Conservation (phyloP, 2,329 filamentous ascomycete genomes). For the Fusarium coffeatum region DNA sequence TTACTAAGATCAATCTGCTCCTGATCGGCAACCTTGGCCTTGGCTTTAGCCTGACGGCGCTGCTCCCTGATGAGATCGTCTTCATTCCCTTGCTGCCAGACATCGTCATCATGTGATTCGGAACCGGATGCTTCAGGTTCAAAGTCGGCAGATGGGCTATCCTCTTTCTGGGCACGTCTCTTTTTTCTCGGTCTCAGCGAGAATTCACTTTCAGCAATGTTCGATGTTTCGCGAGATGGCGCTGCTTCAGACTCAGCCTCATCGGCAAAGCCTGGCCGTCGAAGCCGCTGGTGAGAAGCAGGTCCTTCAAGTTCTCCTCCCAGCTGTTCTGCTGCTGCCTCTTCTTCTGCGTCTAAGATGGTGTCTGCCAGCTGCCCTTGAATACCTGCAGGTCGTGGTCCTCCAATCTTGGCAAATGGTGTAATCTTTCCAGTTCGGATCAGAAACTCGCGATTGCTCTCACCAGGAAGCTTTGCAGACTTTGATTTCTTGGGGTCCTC, state of each 20-base stretch:
- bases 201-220: conserved; percentile 62
- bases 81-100: conserved; percentile 55
- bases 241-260: conserved; percentile 43
- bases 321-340: conserved; percentile 60
- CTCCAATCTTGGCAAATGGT: conserved; percentile 84
- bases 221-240: conserved; percentile 24
- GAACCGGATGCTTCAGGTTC: conserved; percentile 51
- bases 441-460: conserved; percentile 87
- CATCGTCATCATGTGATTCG: conserved; percentile 50
- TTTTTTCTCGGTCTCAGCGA: conserved; percentile 70
- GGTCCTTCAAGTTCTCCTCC: conserved; percentile 59
- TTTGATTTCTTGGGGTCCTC: conserved; percentile 58
- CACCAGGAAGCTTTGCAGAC: conserved; percentile 76
- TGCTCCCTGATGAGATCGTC: conserved; percentile 54
- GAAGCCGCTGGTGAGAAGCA: conserved; percentile 77
- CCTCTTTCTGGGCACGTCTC: conserved; percentile 54
- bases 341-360: conserved; percentile 84
- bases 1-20: conserved; percentile 63
- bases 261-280: conserved; percentile 76
- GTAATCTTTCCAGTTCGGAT: conserved; percentile 98
- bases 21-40: conserved; percentile 51
- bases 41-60: conserved; percentile 58
- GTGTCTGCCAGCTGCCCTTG: conserved; percentile 80
- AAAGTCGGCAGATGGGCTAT: conserved; percentile 62
- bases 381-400: conserved; percentile 69